phyloP scores from a whole-genome alignment of 2,329 filamentous ascomycete species.

The Pseudonectria foliicola region DNA sequence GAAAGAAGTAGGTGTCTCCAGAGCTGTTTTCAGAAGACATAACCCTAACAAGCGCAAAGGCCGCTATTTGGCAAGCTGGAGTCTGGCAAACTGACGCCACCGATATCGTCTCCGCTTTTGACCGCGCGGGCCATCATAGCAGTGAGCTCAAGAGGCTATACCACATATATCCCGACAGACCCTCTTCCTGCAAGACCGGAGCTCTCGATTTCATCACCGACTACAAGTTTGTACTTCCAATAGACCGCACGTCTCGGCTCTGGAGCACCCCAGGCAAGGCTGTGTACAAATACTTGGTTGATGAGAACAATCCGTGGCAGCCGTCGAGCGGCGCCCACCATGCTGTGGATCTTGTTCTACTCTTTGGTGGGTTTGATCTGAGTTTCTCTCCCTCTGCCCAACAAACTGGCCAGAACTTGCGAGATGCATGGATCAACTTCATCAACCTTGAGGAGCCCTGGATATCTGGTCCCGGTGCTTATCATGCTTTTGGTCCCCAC shows the following conservation, averaged over 20 bases:
- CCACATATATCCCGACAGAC: constrained; percentile 31
- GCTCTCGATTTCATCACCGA: constrained; percentile 33
- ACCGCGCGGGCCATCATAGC: constrained; percentile 19
- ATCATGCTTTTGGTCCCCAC: constrained; percentile 30
- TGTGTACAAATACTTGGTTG: constrained; percentile 34
- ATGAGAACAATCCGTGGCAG: constrained; percentile 41
- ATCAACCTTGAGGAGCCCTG: constrained; percentile 30
- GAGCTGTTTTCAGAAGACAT: background rate
- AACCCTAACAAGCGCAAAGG: constrained; percentile 19
- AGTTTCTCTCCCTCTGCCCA: constrained; percentile 27
- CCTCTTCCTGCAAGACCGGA: constrained; percentile 32
- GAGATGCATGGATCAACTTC: constrained; percentile 34
- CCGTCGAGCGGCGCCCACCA: constrained; percentile 38
- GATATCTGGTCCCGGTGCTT: constrained; percentile 7
- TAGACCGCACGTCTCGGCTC: constrained; percentile 8
- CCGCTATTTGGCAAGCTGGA: constrained; percentile 37
- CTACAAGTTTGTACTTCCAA: constrained; percentile 23
- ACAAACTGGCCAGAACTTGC: constrained; percentile 28
- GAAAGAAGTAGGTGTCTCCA: constrained; percentile 27
- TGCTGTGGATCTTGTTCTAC: constrained; percentile 37
- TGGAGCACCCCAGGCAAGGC: constrained; percentile 14
- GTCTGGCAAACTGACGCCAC: constrained; percentile 28
- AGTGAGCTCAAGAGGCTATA: constrained; percentile 31
- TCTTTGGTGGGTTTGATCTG: constrained; percentile 35
- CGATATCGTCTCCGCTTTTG: constrained; percentile 28